Base-by-base conservation (phyloP, 805 yeast species). In the Lipomyces mesembrius region DNA sequence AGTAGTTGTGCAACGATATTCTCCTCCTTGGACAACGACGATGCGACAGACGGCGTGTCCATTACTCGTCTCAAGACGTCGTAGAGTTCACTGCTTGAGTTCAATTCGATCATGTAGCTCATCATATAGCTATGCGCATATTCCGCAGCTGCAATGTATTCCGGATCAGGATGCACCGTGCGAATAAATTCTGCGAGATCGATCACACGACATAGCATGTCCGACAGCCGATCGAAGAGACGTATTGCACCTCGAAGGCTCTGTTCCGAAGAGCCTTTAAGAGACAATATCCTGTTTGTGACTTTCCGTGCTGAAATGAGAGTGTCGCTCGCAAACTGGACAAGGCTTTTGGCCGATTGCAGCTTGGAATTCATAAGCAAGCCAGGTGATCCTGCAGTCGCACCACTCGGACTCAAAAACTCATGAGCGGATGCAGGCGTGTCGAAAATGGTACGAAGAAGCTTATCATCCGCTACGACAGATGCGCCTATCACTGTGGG, bases 161-260 rank as follows among this genome's bases (percentile, higher is more conserved):
- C 77, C 60, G 80, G 80, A 70, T 88, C 84, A 0, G 98, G 98
- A 75, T 94, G 98, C 32, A 68, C 71, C 29, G 92, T 92, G 58
- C 98, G 81, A 35, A 95, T 86, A 79, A 94, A 94, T 73, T 93
- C 98, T 49, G 97, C 94, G 60, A 94, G 83, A 77, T 95, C 99
- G 53, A 95, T 93, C 5, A 92, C 98, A 64, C 97, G 85, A 76
- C 99, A 95, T 37, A 95, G 78, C 35, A 89, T 85, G 75, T 95
- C 98, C 74, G 97, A 90, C 52, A 95, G 79, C 71, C 92, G 86
- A 75, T 95, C 99, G 70, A 95, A 80, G 61, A 87, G 86, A 55
- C 85, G 75, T 62, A 94, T 84, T 62, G 86, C 91, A 4, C 80
- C 77, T 20, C 73, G 71, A 25, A 83, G 73, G 1, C 85, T 90